Base-by-base conservation (phyloP, 2,329 filamentous ascomycete genomes). In the Sporothrix sp. region DNA sequence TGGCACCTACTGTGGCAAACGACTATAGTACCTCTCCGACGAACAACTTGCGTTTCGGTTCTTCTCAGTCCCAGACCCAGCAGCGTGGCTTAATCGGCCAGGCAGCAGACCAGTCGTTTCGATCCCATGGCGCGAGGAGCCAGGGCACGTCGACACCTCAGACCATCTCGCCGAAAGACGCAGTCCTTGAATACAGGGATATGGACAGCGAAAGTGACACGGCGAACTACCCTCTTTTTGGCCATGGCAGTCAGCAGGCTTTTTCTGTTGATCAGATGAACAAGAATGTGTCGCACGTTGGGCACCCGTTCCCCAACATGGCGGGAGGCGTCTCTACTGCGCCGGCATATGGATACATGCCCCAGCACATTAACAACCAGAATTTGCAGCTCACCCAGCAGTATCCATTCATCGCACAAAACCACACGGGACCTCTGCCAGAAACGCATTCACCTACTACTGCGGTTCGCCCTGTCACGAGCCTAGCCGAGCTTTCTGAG, bases 151-250 rank as follows among this genome's bases (percentile, higher is more conserved):
- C 73, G 6, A 75, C 74, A 0, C 75, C 84, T n/a, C 87, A 87
- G 66, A 95, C 91, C 0, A 95, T 98, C 42, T 97, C 91, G 1
- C 93, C 91, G 21, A 94, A 95, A 68, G 91, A 97, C 61, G 87
- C 90, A 1, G 69, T 95, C 53, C 69, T 96, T 45, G 90, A 96
- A 54, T 95, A 90, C 63, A 79, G 84, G 54, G 87, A 93, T 35
- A 67, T 73, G 0, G 85, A 90, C 3, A 81, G 84, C 16, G 83
- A 54, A 4, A 44, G 20, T 11, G 48, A 84, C 43, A 69, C 28
- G 3, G 14, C 77, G 4, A 80, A 80, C 53, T 80, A 85, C 59
- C 81, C 87, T 11, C 69, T 95, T 18, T 95, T 95, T 62, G 20
- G 44, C 2, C 54, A 56, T 37, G n/a, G 16, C 9, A 37, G 25